phyloP scores from a whole-genome alignment of 805 yeast species.

The Komagataella mondaviorum region DNA sequence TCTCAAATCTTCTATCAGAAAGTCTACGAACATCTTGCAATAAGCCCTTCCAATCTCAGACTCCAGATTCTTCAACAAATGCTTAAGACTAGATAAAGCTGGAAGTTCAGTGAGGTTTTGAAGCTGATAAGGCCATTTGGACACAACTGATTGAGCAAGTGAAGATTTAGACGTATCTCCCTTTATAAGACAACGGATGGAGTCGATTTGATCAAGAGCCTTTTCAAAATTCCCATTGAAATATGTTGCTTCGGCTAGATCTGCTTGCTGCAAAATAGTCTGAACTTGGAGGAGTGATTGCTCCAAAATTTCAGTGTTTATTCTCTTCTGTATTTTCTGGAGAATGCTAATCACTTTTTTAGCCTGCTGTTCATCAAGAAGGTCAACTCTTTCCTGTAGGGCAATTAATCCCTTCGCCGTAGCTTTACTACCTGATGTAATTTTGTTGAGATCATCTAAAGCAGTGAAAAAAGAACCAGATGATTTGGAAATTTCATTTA shows the following conservation, averaged over 20 bases:
- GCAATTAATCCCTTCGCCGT: conserved; percentile 33
- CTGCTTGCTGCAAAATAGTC: conserved; percentile 28
- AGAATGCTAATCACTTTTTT: conserved; percentile 35
- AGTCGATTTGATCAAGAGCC: conserved; percentile 44
- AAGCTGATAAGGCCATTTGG: conserved; percentile 30
- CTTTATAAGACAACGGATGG: conserved; percentile 41
- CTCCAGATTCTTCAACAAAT: conserved; percentile 39
- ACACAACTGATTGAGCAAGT: conserved; percentile 15
- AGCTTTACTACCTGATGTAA: conserved; percentile 38
- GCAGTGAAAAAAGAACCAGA: conserved; percentile 80
- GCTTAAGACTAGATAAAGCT: conserved; percentile 36
- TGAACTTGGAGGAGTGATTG: conserved; percentile 44
- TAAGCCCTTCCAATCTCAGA: conserved; percentile 61
- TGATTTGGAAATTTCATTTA: conserved; percentile 72
- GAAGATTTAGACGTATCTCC: conserved; percentile 28
- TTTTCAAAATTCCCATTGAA: conserved; percentile 30
- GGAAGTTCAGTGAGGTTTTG: conserved; percentile 29
- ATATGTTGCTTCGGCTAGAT: conserved; percentile 33
- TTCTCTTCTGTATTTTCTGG: conserved; percentile 34
- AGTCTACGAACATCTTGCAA: conserved; percentile 38
- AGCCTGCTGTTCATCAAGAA: conserved; percentile 35
- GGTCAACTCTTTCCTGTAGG: conserved; percentile 30
- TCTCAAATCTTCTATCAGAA: conserved; percentile 49
- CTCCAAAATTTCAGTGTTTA: conserved; percentile 50
- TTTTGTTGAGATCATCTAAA: conserved; percentile 58